These are phyloP conservation scores for Cantharellus anzutake DNA, from an alignment of 768 basidiomycete genomes.

Conservation along the genomic window DNA sequence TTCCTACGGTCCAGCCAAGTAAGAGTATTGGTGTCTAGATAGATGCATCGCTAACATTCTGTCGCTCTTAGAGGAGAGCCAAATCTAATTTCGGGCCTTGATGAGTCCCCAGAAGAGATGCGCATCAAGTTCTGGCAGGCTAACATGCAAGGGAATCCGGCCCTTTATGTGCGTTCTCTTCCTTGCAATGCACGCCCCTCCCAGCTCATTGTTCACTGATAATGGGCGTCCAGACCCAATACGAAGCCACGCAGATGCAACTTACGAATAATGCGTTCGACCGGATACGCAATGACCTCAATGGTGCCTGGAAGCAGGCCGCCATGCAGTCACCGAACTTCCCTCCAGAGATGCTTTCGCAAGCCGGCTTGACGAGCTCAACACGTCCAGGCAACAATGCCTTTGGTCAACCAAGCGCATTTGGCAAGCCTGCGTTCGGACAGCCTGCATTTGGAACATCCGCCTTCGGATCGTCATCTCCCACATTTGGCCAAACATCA, in stretches of 20 bases:
- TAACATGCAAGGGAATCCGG: conserved; percentile 29
- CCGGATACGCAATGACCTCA: conserved; percentile 30
- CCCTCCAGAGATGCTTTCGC: neutral
- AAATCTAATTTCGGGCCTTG: conserved; percentile 40
- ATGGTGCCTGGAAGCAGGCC: conserved; percentile 35
- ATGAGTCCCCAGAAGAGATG: conserved; percentile 65
- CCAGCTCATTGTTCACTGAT: neutral
- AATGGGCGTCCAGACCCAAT: conserved; percentile 25
- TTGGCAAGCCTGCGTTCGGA: conserved; percentile 13
- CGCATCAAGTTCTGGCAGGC: conserved; percentile 44
- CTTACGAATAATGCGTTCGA: conserved; percentile 31
- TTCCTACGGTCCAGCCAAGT: conserved; percentile 58
- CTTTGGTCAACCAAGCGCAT: too few relatives aligned
- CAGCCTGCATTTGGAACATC: conserved; percentile 23
- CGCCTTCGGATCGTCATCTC: conserved; percentile 8
- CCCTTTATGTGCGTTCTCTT: conserved; percentile 43
- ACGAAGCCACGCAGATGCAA: conserved; percentile 36
- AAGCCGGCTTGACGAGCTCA: neutral
- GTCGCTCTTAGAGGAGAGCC: conserved; percentile 20
- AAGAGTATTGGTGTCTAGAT: conserved; percentile 15
- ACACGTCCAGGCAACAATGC: too few relatives aligned
- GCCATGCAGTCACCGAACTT: conserved; percentile 2
- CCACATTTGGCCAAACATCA: conserved; percentile 14
- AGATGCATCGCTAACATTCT: too few relatives aligned
- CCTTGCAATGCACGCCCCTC: neutral